Evolutionary conservation across 176 grass and related monocot genomes (phyloP).

Genomic region (Zoysia pacifica): DNA sequence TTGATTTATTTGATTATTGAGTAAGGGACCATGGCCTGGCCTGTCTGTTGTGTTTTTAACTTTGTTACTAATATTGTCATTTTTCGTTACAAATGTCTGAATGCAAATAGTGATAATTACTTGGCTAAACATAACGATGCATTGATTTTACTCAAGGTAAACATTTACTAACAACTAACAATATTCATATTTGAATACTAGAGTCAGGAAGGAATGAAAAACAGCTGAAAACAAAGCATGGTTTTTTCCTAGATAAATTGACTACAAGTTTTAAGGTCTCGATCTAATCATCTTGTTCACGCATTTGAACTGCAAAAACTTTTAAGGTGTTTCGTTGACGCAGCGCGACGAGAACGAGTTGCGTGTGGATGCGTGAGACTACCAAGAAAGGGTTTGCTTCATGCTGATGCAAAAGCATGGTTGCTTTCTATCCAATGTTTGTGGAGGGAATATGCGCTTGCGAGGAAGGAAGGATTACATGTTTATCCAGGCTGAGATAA

Average conservation of each 20-base stretch:
- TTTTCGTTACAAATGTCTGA: background rate
- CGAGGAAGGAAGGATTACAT: background rate
- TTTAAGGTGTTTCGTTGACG: conserved; percentile 1
- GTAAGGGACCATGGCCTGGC: background rate
- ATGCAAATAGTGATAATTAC: background rate
- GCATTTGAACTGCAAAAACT: background rate
- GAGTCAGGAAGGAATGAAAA: background rate
- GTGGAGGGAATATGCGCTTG: conserved; percentile 39
- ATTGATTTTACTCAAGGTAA: background rate
- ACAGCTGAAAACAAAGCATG: background rate
- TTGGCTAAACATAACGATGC: background rate
- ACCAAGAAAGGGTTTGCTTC: conserved; percentile 39
- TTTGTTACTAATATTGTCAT: no score
- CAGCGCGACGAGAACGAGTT: conserved; percentile 1
- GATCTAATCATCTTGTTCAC: background rate
- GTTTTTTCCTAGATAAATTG: background rate
- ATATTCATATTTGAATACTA: background rate
- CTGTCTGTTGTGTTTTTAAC: background rate
- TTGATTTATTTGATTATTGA: background rate
- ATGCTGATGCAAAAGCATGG: conserved; percentile 32
- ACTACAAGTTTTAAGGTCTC: background rate
- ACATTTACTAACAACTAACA: background rate
- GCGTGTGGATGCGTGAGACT: conserved; percentile 10
- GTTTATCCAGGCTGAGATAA: conserved; percentile 20
- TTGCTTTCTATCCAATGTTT: conserved; percentile 27